Conservation (phyloP, 257 asterid genomes). For the Solanum sparsipilum region DNA sequence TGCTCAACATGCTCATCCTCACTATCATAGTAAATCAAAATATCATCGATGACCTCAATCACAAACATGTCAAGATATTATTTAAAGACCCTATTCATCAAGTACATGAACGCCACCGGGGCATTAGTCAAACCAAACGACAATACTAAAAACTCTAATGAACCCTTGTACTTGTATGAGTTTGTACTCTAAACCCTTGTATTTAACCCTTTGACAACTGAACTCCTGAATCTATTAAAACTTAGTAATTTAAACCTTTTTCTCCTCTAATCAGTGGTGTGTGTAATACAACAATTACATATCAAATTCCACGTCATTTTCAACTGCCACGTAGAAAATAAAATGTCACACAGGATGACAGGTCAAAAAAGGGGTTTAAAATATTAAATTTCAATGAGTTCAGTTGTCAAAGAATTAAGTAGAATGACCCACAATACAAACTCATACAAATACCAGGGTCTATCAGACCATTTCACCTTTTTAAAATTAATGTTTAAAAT, state of each 20-base stretch:
- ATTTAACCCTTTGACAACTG: background rate
- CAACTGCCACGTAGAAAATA: background rate
- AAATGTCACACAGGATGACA: background rate
- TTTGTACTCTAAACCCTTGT: background rate
- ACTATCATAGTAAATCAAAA: background rate
- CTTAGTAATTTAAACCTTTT: background rate
- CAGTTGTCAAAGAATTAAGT: too few relatives aligned
- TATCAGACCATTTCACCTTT: background rate
- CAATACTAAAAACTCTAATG: background rate
- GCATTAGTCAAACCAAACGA: background rate
- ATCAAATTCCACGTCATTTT: background rate
- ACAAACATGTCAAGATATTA: too few relatives aligned
- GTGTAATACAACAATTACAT: background rate
- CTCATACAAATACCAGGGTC: too few relatives aligned
- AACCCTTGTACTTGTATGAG: background rate
- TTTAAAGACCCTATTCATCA: too few relatives aligned
- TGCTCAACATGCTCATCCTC: background rate
- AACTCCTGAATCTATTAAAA: background rate
- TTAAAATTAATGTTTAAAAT: too few relatives aligned
- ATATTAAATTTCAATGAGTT: background rate
- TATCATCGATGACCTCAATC: background rate
- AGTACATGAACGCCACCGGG: background rate
- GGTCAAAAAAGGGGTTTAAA: background rate
- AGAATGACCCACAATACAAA: background rate
- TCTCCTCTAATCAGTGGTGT: background rate